Base-by-base conservation (phyloP, 2,329 filamentous ascomycete genomes). In the Fusarium graminum region DNA sequence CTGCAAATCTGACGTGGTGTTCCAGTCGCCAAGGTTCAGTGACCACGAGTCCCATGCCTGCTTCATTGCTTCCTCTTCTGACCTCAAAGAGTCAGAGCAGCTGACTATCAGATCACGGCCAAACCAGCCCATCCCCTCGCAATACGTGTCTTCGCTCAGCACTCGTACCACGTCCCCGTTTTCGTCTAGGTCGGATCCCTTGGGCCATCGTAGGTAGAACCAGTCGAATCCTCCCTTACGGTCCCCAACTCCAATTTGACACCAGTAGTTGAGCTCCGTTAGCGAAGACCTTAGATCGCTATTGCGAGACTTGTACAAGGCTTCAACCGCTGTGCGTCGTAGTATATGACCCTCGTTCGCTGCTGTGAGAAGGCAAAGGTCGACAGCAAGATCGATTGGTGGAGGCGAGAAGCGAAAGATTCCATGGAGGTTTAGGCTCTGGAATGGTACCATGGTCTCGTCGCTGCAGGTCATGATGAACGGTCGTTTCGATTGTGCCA, bases 381-480 rank as follows among this genome's bases (percentile, higher is more conserved):
- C 93, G 1, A 91, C 85, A 0, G 91, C 91, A 6, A 92, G 79
- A 58, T 91, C 86, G 3, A 79, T 77, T 1, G 92, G 86, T 2
- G 93, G 88, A 4, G 86, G 80, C 5, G 82, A 81, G 72, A 97
- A 91, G 9, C 93, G 89, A 60, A 99, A 86, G 50, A 97, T 92
- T 12, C 91, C 94, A 74, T 97, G 90, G 2, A 97, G 80, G n/a
- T 85, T 86, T n/a, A 97, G 81, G 16, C 84, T 88, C 38, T 90
- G 85, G 2, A 92, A 76, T 0, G 94, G 93, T 8, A 99, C 80
- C n/a, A 92, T 80, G n/a, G 82, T 85, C 76, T 97, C 94, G 67
- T 97, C 89, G 69, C 94, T 98, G 81, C 96, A 99, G 0, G 95
- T 99, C 80, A 99, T 91, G 72, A 99, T 85, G 65, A 99, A 93